phyloP scores from a whole-genome alignment of 2,329 filamentous ascomycete species.

The Fusarium heterosporum region DNA sequence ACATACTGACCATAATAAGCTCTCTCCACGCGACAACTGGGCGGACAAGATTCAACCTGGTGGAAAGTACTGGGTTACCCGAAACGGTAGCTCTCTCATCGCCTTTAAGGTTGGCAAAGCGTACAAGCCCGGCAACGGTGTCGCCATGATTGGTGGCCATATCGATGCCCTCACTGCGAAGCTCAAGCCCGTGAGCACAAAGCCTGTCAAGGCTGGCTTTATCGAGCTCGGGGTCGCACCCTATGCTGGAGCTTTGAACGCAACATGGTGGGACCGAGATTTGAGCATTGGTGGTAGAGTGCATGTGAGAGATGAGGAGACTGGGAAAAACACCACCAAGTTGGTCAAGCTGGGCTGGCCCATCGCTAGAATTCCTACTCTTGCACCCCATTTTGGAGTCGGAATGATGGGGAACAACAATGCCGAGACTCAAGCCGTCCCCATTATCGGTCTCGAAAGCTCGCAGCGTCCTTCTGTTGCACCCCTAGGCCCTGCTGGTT shows the following conservation, averaged over 20 bases:
- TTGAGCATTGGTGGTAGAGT: constrained; percentile 91
- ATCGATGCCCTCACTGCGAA: constrained; percentile 92
- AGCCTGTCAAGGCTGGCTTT: constrained; percentile 87
- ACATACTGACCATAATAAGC: constrained; percentile 55
- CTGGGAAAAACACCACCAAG: constrained; percentile 81
- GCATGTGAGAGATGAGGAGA: constrained; percentile 77
- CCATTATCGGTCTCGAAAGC: constrained; percentile 90
- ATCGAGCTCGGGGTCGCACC: constrained; percentile 91
- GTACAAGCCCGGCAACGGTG: constrained; percentile 86
- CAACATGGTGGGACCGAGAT: constrained; percentile 98
- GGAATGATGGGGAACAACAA: constrained; percentile 77
- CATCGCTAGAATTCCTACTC: constrained; percentile 89
- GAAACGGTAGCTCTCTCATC: constrained; percentile 87
- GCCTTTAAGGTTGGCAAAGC: constrained; percentile 85
- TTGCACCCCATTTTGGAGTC: constrained; percentile 93
- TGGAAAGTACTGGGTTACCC: constrained; percentile 88
- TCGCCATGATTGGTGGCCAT: constrained; percentile 90
- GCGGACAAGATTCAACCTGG: constrained; percentile 75
- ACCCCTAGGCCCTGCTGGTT: constrained; percentile 70
- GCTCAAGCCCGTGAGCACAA: constrained; percentile 89
- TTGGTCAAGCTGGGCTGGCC: constrained; percentile 95
- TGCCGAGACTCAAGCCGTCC: constrained; percentile 91
- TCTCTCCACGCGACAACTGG: constrained; percentile 87
- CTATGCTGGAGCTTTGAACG: constrained; percentile 88
- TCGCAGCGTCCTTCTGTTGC: constrained; percentile 57